Evolutionary conservation across 768 basidiomycete genomes (phyloP).

Genomic region (Termitomyces heimii): DNA sequence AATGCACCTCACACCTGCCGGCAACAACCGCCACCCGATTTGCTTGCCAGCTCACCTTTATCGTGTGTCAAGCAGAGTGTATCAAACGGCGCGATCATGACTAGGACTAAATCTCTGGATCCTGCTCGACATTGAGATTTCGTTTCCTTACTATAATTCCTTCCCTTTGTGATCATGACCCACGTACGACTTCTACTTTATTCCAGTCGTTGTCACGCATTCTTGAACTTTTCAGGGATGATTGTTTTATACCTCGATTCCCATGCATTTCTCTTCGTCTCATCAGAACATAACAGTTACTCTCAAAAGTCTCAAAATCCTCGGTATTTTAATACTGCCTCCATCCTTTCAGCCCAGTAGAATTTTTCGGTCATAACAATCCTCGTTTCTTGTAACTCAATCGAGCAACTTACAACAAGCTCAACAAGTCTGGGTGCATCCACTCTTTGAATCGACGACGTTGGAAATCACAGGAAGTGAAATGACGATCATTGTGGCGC

Average conservation of each 20-base stretch:
- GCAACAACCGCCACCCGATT: conserved; percentile 22
- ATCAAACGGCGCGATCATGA: conserved; percentile 23
- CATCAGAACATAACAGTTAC: background rate
- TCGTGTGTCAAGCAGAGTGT: conserved; percentile 34
- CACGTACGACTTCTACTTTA: background rate
- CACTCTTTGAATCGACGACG: no score
- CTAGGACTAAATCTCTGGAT: conserved; percentile 21
- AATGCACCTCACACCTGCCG: conserved; percentile 77
- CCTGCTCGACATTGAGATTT: conserved; percentile 13
- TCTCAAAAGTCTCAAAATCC: background rate
- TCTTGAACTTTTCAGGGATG: background rate
- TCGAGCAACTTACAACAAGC: background rate
- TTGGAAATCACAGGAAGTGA: no score
- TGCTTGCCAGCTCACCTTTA: conserved; percentile 28
- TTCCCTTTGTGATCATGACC: background rate
- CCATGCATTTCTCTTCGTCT: background rate
- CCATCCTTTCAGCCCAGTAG: background rate
- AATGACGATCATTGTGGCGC: no score
- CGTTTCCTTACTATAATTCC: background rate
- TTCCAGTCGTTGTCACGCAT: background rate
- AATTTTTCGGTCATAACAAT: background rate
- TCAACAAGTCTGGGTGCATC: no score
- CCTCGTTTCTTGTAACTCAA: no score
- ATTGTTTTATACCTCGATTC: background rate
- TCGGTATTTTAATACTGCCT: background rate